Base-by-base conservation (phyloP, 2,329 filamentous ascomycete genomes). In the Mycocentrospora acerina region DNA sequence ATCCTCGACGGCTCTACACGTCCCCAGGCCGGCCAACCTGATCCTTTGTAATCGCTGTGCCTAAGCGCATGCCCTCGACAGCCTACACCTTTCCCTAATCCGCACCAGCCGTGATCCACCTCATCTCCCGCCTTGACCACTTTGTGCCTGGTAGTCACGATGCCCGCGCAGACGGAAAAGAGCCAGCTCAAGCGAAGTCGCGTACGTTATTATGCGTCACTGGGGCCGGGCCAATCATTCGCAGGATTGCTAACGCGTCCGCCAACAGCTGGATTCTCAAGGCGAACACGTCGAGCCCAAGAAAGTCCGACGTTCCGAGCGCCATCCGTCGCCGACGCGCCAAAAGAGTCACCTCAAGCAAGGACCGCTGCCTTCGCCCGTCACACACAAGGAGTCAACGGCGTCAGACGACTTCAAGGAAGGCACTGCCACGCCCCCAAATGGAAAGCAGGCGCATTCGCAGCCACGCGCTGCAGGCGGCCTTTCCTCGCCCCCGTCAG, bases 141-240 rank as follows among this genome's bases (percentile, higher is more conserved):
- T 40, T 25, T 10, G 29, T 42, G 44, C 17, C 18, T 38, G 37
- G 25, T 32, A 17, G 40, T 37, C 45, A 46, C 28, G 40, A 82
- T 82, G 80, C 71, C 80, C 69, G 76, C 82, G 69, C 67, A 70
- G 31, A 51, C 53, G 52, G 86, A 93, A 71, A 88, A 88, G 74
- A 90, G 85, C 74, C 85, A 87, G 72, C 81, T 93, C 73, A 95
- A 95, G 76, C 83, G 89, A 64, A 80, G 75, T 55, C 80, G 85
- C 68, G 88, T 93, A 76, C 64, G 80, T 74, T 47, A 17, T 34
- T 10, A 41, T 7, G 12, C 19, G 32, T 32, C 29, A n/a, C n/a
- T n/a, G n/a, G n/a, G n/a, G n/a, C n/a, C 32, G 25, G 24, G 30
- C 13, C 24, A 3, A 10, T 4, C 11, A 9, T 10, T 27, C 24